These are phyloP conservation scores for Cylindrodendrum hubeiense DNA, from an alignment of 2,329 filamentous ascomycete species.

Conservation along the genomic window DNA sequence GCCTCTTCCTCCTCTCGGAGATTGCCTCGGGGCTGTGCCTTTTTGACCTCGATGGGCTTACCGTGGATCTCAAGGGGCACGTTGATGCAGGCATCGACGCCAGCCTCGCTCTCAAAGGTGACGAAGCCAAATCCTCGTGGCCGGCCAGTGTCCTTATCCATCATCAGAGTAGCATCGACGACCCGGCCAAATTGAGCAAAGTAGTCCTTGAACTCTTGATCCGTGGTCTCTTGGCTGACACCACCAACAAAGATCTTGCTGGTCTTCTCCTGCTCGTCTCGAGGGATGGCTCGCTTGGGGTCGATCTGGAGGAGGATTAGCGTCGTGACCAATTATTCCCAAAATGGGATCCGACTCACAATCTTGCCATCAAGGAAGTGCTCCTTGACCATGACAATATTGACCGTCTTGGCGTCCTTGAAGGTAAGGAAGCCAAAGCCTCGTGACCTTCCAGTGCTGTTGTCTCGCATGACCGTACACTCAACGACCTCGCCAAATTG, in stretches of 20 bases:
- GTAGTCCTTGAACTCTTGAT: constrained; percentile 95
- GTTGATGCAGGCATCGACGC: constrained; percentile 90
- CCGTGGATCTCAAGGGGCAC: constrained; percentile 91
- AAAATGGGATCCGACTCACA: constrained; percentile 67
- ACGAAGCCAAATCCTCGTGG: constrained; percentile 98
- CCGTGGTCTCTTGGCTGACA: constrained; percentile 96
- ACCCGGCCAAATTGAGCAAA: constrained; percentile 97
- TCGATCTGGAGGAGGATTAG: constrained; percentile 78
- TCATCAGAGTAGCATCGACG: constrained; percentile 98
- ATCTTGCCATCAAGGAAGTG: constrained; percentile 99
- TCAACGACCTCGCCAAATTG: constrained; percentile 98
- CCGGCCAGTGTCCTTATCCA: constrained; percentile 99
- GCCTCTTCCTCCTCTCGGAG: constrained; percentile 89
- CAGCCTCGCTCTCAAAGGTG: constrained; percentile 95
- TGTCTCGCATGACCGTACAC: constrained; percentile 99
- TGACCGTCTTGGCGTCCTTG: constrained; percentile 96
- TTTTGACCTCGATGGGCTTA: constrained; percentile 98
- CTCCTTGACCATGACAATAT: constrained; percentile 99
- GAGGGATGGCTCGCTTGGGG: constrained; percentile 95
- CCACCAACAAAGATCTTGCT: constrained; percentile 99
- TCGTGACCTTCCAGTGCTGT: constrained; percentile 90
- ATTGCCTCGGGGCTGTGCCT: constrained; percentile 94
- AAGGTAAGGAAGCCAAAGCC: constrained; percentile 99
- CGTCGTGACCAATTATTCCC: neutral
- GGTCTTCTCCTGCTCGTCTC: constrained; percentile 97